phyloP scores from a whole-genome alignment of 352 stramenopile species.

The Globisporangium irregulare region DNA sequence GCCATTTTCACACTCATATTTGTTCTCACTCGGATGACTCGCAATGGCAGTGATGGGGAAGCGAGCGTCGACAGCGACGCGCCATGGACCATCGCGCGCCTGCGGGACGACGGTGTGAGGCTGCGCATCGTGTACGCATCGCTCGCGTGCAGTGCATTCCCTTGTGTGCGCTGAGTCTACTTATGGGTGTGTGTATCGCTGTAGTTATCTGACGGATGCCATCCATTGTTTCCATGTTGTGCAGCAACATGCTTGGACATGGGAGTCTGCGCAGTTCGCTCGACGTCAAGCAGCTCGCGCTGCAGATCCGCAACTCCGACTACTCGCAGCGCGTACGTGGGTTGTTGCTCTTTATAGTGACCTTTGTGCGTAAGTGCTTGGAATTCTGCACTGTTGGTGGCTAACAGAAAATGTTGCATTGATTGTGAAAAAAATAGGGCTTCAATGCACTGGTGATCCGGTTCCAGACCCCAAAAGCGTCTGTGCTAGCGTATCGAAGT shows the following conservation, averaged over 20 bases:
- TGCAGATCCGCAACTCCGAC: slow-evolving; percentile 70
- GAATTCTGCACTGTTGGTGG: background rate
- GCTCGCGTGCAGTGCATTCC: background rate
- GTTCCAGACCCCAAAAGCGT: slow-evolving; percentile 54
- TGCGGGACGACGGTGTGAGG: slow-evolving; percentile 47
- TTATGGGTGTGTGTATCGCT: background rate
- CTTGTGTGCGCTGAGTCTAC: background rate
- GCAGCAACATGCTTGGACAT: slow-evolving; percentile 63
- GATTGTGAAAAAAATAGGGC: slow-evolving; percentile 23
- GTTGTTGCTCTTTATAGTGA: background rate
- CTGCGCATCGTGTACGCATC: slow-evolving; percentile 54
- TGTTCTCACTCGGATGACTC: slow-evolving; percentile 1
- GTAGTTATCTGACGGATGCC: background rate
- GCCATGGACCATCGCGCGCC: slow-evolving; percentile 37
- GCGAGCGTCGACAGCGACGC: background rate
- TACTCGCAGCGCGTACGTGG: slow-evolving; percentile 49
- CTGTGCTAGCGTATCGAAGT: slow-evolving; percentile 58
- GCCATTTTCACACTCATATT: background rate
- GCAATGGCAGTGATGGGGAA: background rate
- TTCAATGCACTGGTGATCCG: slow-evolving; percentile 69
- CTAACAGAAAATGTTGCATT: background rate
- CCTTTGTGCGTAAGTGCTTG: background rate
- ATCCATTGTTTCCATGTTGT: background rate
- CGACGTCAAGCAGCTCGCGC: slow-evolving; percentile 59
- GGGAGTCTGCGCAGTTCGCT: slow-evolving; percentile 48